Evolutionary conservation across 1,284 basidiomycete genomes (phyloP), one percentile per base, ranked within the genome.

Genomic region (Ceratobasidium sp.): DNA sequence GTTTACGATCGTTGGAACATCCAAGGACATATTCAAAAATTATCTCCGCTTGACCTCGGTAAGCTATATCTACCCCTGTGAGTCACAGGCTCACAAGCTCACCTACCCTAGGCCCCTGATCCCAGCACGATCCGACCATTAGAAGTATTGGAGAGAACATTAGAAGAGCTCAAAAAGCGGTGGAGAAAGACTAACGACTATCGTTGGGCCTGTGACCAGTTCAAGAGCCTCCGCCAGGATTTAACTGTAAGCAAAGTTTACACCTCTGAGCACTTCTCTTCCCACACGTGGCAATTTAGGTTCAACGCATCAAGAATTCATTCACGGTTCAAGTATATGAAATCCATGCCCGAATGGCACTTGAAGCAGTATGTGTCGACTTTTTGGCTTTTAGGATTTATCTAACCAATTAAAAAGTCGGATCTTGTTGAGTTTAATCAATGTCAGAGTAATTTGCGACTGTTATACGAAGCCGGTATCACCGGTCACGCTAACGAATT

Each of bases 391-490:
- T 48, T 74, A 52, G 34, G 77, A 79, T 94, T 85, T 46, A 21
- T 23, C 62, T 62, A 14, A 36, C 26, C 30, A 57, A 43, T 53
- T 8, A 23, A 71, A 53, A 79, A 97, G 95, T 89, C 88, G 79
- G 97, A 99, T 80, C 92, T 99, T 85, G 96, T 97, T 77, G 97
- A 99, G 87, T 99, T 97, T 80, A 99, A 98, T 80, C 93, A 97
- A 81, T 99, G 97, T 82, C 96, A 98, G 81, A 92, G 92, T 45
- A 92, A 94, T 79, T 84, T 99, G 60, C 92, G 93, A 78, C 87
- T 88, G 70, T 88, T 99, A 39, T 99, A 99, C 81, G 95, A 97
- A 77, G 88, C 95, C 74, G 94, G 94, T 57, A 89, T 99, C 72
- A 87, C 89, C 70, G 97, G 97, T 55, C 92, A 93, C 79, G 89